A percentile compares a stretch with the other conserved stretches of the same genome.
phyloP scores from a whole-genome alignment of 495 filamentous ascomycete species.

The Annulohypoxylon stygium region DNA sequence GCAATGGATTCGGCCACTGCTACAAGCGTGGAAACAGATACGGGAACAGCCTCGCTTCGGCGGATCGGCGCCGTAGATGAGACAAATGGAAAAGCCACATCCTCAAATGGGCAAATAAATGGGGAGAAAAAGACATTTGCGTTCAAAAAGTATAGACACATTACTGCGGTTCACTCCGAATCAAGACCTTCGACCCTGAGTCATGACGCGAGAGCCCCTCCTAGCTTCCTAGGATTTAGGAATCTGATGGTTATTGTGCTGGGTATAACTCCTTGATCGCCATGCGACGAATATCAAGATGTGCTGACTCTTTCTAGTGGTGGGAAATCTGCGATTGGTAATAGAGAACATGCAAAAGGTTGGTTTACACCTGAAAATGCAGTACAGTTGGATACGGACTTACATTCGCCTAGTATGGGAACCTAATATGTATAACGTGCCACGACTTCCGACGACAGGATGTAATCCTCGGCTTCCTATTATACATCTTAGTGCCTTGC shows the following conservation, averaged over 20 bases:
- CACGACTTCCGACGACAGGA: constrained; percentile 89
- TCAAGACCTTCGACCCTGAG: constrained; percentile 83
- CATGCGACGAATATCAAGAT: not conserved
- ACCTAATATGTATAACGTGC: constrained; percentile 91
- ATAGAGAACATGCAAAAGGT: constrained; percentile 99
- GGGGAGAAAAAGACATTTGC: constrained; percentile 35
- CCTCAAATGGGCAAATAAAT: constrained; percentile 6
- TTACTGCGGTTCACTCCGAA: constrained; percentile 83
- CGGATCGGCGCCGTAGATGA: constrained; percentile 31
- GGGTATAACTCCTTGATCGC: constrained; percentile 64
- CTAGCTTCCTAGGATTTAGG: constrained; percentile 92
- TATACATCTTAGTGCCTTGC: constrained; percentile 88
- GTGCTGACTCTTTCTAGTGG: constrained; percentile 67
- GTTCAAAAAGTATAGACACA: constrained; percentile 82
- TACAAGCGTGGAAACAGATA: constrained; percentile 44
- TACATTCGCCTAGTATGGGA: constrained; percentile 76
- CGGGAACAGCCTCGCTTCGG: constrained; percentile 33
- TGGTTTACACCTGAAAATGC: constrained; percentile 28
- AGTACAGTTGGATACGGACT: constrained; percentile 36
- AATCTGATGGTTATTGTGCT: constrained; percentile 97
- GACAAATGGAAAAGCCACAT: not conserved
- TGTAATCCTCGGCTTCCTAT: constrained; percentile 75
- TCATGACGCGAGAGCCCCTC: constrained; percentile 76
- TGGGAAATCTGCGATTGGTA: constrained; percentile 90
- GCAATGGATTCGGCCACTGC: constrained; percentile 49